These are phyloP conservation scores for Penicillium sp. DNA, from an alignment of 2,329 filamentous ascomycete genomes.

Conservation along the genomic window DNA sequence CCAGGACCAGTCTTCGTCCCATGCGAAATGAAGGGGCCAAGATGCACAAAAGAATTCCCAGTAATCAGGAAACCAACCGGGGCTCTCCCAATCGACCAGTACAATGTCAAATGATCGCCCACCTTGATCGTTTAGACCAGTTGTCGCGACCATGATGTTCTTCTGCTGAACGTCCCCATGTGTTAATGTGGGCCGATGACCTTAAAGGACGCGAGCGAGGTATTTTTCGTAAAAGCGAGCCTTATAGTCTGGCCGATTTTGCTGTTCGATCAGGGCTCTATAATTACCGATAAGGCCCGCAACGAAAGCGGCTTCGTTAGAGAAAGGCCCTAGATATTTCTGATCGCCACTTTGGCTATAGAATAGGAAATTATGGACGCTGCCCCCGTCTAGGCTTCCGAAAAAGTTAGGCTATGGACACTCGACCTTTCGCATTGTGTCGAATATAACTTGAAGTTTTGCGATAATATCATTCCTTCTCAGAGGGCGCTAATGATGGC, in stretches of 20 bases:
- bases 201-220: constrained; percentile 25
- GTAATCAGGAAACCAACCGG: constrained; percentile 31
- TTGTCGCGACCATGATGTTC: constrained; percentile 28
- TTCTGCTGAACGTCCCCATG: constrained; percentile 34
- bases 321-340: constrained; percentile 26
- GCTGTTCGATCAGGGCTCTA: constrained; percentile 20
- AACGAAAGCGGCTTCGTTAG: constrained; percentile 26
- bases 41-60: constrained; percentile 32
- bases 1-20: constrained; percentile 32
- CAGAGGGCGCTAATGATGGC: constrained; percentile 23
- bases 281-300: constrained; percentile 28
- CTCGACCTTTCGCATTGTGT: constrained; percentile 21
- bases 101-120: constrained; percentile 30
- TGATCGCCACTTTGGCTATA: constrained; percentile 17
- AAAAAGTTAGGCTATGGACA: constrained; percentile 30
- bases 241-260: constrained; percentile 27
- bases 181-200: constrained; percentile 31
- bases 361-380: constrained; percentile 29
- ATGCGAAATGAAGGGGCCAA: constrained; percentile 18
- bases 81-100: constrained; percentile 30
- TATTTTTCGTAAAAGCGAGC: constrained; percentile 30
- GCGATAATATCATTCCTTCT: constrained; percentile 30
- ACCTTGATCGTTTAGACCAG: constrained; percentile 22
- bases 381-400: constrained; percentile 26
- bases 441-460: constrained; percentile 26